Percentiles rank a stretch among this genome's conserved stretches.
Conservation (phyloP, 2,329 filamentous ascomycete genomes). For the Claviceps pazoutovae region DNA sequence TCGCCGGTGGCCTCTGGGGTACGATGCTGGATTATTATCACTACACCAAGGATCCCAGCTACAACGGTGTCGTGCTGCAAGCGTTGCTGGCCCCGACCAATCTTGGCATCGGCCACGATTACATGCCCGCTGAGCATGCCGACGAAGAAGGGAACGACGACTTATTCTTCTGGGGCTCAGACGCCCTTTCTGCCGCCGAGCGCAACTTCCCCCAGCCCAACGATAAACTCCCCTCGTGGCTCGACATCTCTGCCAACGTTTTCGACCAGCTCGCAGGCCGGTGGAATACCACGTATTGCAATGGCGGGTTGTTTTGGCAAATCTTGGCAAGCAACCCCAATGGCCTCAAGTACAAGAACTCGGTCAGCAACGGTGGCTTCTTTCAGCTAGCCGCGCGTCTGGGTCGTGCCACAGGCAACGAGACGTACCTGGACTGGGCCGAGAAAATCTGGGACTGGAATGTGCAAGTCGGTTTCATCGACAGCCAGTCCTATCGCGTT, state of each 20-base stretch:
- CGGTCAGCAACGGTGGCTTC: constrained; percentile 67
- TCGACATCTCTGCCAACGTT: constrained; percentile 53
- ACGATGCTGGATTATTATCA: constrained; percentile 56
- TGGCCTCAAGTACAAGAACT: constrained; percentile 74
- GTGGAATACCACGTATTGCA: constrained; percentile 56
- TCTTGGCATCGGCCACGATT: constrained; percentile 43
- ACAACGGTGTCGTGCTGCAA: constrained; percentile 45
- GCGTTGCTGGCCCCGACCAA: constrained; percentile 42
- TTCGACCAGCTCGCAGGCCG: constrained; percentile 57
- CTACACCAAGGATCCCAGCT: constrained; percentile 47
- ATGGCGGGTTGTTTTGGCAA: constrained; percentile 68
- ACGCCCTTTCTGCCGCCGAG: constrained; percentile 54
- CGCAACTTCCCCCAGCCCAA: constrained; percentile 50
- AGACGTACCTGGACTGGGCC: constrained; percentile 54
- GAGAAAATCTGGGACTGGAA: constrained; percentile 53
- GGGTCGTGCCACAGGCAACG: constrained; percentile 53
- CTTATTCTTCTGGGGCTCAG: constrained; percentile 60
- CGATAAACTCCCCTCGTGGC: constrained; percentile 45
- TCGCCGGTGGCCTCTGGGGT: constrained; percentile 51
- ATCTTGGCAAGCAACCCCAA: constrained; percentile 60
- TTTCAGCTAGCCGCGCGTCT: constrained; percentile 70
- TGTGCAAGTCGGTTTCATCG: constrained; percentile 40
- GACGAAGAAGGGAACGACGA: constrained; percentile 61
- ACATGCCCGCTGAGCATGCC: constrained; percentile 41
- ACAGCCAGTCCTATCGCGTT: constrained; percentile 34